Percentiles rank a stretch among this genome's conserved stretches.
Evolutionary conservation across 2,329 filamentous ascomycete genomes (phyloP).

Genomic region (Plenodomus lindquistii): DNA sequence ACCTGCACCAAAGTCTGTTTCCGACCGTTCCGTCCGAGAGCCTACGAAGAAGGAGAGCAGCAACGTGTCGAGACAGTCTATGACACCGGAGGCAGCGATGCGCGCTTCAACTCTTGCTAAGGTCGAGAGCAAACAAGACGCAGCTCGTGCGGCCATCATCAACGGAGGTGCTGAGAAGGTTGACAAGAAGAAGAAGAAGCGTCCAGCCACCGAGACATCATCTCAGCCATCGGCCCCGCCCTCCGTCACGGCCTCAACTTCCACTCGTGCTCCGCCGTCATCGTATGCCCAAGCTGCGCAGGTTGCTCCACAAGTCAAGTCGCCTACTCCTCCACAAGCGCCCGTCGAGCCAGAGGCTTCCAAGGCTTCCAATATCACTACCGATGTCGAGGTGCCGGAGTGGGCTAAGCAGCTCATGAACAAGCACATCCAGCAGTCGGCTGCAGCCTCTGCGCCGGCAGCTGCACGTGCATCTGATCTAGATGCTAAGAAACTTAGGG

Average conservation of each 20-base stretch:
- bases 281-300: slow-evolving; percentile 51
- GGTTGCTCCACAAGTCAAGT: slow-evolving; percentile 31
- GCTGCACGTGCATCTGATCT: slow-evolving; percentile 20
- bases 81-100: slow-evolving; percentile 45
- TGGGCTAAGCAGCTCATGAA: slow-evolving; percentile 43
- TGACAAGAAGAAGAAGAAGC: slow-evolving; percentile 71
- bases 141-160: slow-evolving; percentile 45
- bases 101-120: slow-evolving; percentile 48
- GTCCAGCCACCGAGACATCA: slow-evolving; percentile 50
- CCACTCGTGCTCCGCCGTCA: slow-evolving; percentile 29
- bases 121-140: slow-evolving; percentile 48
- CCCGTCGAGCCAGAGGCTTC: slow-evolving; percentile 15
- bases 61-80: slow-evolving; percentile 36
- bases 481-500: slow-evolving; percentile 60
- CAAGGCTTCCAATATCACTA: slow-evolving; percentile 17
- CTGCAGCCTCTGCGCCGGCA: slow-evolving; percentile 15
- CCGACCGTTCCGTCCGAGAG: slow-evolving; percentile 43
- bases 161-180: slow-evolving; percentile 47
- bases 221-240: slow-evolving; percentile 47
- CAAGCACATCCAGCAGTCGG: slow-evolving; percentile 30
- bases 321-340: slow-evolving; percentile 29
- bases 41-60: slow-evolving; percentile 42
- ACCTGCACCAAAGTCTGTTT: slow-evolving; percentile 38
- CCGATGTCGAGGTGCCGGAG: slow-evolving; percentile 37
- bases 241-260: slow-evolving; percentile 10